Base-by-base conservation (phyloP, 352 stramenopile genomes). In the Blastocystis sp. region DNA sequence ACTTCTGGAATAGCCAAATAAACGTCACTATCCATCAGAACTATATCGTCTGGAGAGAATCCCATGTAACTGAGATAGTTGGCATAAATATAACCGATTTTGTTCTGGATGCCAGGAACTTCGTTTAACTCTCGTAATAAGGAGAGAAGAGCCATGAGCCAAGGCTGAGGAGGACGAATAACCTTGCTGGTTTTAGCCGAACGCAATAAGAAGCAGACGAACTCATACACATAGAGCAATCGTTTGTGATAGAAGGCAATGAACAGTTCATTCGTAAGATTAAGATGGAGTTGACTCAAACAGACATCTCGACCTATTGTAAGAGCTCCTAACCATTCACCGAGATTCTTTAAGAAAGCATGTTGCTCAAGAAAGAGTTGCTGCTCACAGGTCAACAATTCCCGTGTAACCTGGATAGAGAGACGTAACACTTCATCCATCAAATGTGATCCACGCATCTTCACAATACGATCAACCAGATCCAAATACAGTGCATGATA, bases 121-220 rank as follows among this genome's bases (percentile, higher is more conserved):
- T 46, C 21, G 16, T 21, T 61, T 0, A 80, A 27, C 69, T 80
- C 69, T 9, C 52, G 49, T 54, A 80, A 42, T 32, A 80, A 21
- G n/a, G 69, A 80, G 19, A 80, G 69, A 32, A 80, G 43, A 21
- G 69, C 69, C 39, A 80, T 61, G 27, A 80, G 51, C 69, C 69
- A 80, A 0, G 69, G 69, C 43, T 80, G 69, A 27, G 69, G 69
- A 7, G 43, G 69, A 0, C 52, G 39, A 32, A 80, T 80, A 19
- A 80, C 69, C 69, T 59, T 32, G 27, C 43, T 63, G 46, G 49
- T 27, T 42, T 80, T 80, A 52, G 46, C 49, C 1, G 35, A 37
- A 39, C 69, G 69, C 9, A 80, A 42, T 0, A 80, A 21, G 69
- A 49, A 80, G 27, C 69, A 80, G 16, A 80, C 69, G 51, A 80